These are phyloP conservation scores for Fusarium tanahbumbuense DNA, from an alignment of 2,329 filamentous ascomycete genomes.

Conservation along the genomic window DNA sequence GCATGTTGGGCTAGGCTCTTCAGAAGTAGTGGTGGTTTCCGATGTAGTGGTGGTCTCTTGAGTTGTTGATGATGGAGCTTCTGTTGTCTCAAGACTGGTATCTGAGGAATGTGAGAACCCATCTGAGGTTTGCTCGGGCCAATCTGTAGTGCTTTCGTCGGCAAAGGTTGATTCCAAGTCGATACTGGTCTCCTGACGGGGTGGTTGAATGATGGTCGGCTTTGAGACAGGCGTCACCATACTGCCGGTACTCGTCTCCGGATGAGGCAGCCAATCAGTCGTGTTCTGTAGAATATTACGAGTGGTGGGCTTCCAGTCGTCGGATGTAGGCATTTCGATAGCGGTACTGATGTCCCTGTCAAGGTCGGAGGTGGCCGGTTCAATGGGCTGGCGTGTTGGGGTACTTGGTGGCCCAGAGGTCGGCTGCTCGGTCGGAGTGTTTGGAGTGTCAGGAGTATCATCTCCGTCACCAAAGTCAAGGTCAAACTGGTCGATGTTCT, in stretches of 20 bases:
- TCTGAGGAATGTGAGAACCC: not conserved
- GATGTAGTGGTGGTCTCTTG: not conserved
- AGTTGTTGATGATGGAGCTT: not conserved
- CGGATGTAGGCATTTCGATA: not conserved
- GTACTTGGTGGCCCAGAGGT: not conserved
- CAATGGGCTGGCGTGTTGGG: not conserved
- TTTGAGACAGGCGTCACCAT: not conserved
- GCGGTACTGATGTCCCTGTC: not conserved
- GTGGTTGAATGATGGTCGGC: not conserved
- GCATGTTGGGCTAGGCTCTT: not conserved
- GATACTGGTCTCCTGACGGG: not conserved
- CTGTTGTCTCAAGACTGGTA: not conserved
- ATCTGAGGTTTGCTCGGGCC: not conserved
- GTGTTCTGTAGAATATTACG: not conserved
- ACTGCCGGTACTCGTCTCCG: not conserved
- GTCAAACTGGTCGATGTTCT: slow-evolving; percentile 10
- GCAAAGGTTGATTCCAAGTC: not conserved
- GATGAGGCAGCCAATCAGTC: not conserved
- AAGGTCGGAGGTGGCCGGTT: accelerated
- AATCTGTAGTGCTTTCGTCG: not conserved
- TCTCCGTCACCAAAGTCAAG: not conserved
- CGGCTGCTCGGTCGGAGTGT: not conserved
- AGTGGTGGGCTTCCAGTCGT: not conserved
- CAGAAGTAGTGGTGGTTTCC: not conserved
- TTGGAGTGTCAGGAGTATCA: not conserved